Conservation (phyloP, 306 rosid genomes). For the Purshia tridentata region DNA sequence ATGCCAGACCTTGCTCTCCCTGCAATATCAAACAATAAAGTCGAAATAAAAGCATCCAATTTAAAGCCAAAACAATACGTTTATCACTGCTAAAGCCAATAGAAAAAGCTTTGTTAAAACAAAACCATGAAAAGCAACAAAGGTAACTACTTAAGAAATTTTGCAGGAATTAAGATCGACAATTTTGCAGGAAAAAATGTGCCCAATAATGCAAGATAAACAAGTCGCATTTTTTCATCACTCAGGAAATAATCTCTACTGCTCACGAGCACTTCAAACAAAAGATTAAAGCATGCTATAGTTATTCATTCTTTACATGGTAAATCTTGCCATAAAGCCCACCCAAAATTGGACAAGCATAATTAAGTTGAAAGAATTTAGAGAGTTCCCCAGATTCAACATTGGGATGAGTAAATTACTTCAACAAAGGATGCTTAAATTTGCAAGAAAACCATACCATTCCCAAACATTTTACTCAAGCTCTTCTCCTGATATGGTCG, state of each 20-base stretch:
- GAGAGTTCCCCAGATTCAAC: neutral
- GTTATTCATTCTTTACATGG: neutral
- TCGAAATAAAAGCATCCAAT: constrained; percentile 17
- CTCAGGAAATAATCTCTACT: neutral
- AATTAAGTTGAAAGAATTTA: neutral
- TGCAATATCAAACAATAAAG: constrained; percentile 29
- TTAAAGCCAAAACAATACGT: neutral
- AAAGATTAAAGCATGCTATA: neutral
- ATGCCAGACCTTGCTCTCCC: constrained; percentile 99
- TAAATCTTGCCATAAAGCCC: neutral
- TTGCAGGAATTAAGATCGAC: neutral
- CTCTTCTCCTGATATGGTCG: constrained; percentile 99
- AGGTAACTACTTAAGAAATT: neutral
- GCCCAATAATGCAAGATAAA: neutral
- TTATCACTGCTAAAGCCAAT: constrained; percentile 10
- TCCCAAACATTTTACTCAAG: constrained; percentile 98
- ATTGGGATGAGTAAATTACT: constrained; percentile 15
- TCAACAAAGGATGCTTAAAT: constrained; percentile 11
- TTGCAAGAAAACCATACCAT: constrained; percentile 50
- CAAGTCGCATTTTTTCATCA: neutral
- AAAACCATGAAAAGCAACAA: neutral
- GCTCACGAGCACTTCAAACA: neutral
- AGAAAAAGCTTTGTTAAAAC: constrained; percentile 1
- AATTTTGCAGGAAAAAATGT: neutral
- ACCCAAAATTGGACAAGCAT: neutral